phyloP scores from a whole-genome alignment of 768 basidiomycete species.

The Boletus edulis region DNA sequence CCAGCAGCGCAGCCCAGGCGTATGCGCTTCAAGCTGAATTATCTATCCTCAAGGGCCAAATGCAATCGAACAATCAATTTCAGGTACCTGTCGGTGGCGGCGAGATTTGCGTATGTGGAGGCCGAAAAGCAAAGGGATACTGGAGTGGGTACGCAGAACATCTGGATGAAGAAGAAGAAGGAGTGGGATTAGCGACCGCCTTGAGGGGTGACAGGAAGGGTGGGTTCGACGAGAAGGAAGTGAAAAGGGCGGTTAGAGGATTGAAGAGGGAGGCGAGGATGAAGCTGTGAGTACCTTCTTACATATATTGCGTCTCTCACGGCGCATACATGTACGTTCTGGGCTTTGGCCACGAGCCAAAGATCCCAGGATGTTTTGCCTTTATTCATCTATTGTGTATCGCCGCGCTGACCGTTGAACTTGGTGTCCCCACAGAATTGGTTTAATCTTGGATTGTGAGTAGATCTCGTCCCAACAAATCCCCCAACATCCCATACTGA shows the following conservation, averaged over 20 bases:
- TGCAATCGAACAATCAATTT: constrained; percentile 18
- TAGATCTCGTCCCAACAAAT: constrained; percentile 1
- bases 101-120: constrained; percentile 53
- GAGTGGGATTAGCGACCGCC: constrained; percentile 43
- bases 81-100: constrained; percentile 17
- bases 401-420: constrained; percentile 3
- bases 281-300: constrained; percentile 56
- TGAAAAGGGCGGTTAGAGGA: constrained; percentile 60
- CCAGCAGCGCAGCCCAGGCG: constrained; percentile 74
- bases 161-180: constrained; percentile 45
- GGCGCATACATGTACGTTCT: neutral
- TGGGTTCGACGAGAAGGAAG: constrained; percentile 68
- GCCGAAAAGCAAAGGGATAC: constrained; percentile 59
- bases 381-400: neutral
- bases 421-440: constrained; percentile 16
- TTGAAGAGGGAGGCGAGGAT: constrained; percentile 67
- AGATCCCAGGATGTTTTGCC: neutral
- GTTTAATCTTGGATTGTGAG: constrained; percentile 29
- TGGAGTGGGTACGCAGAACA: constrained; percentile 64
- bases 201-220: constrained; percentile 47
- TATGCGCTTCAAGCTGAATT: constrained; percentile 86
- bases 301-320: neutral
- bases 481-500: neutral
- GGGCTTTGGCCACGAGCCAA: neutral
- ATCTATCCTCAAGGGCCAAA: constrained; percentile 54